These are phyloP conservation scores for Arthrobotrys sphaeroides DNA, from an alignment of 2,329 filamentous ascomycete genomes.

Conservation along the genomic window DNA sequence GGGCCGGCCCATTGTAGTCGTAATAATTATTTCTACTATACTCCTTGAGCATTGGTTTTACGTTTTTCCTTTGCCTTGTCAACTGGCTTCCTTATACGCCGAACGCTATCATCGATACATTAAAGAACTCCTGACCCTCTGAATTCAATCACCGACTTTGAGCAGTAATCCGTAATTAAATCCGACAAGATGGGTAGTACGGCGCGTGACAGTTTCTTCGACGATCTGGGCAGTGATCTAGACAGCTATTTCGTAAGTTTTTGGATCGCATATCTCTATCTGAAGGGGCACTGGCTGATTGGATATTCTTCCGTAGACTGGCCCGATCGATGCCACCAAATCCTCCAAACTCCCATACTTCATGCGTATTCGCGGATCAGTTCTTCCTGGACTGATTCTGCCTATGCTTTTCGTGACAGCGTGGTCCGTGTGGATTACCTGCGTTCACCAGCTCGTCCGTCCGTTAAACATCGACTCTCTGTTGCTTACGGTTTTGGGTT, in stretches of 20 bases:
- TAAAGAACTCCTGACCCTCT: neutral
- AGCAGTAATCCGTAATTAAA: neutral
- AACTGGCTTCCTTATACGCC: neutral
- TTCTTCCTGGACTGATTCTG: conserved; percentile 77
- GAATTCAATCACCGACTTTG: neutral
- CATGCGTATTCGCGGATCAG: conserved; percentile 78
- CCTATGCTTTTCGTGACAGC: conserved; percentile 71
- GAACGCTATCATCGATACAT: neutral
- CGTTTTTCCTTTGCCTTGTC: conserved; percentile 11
- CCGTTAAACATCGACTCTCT: conserved; percentile 71
- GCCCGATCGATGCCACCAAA: conserved; percentile 74
- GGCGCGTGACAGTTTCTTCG: conserved; percentile 31
- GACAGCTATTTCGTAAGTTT: conserved; percentile 49
- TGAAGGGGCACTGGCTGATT: neutral
- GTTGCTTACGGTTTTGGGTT: conserved; percentile 79
- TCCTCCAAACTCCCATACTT: conserved; percentile 82
- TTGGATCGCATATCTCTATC: neutral
- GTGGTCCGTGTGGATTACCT: conserved; percentile 75
- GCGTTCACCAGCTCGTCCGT: conserved; percentile 65
- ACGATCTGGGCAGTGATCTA: conserved; percentile 49
- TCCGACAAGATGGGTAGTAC: conserved; percentile 26
- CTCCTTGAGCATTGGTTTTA: neutral
- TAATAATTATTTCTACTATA: conserved; percentile 26
- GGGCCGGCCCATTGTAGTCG: conserved; percentile 42
- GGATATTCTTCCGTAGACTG: conserved; percentile 58